Percentiles rank a stretch among this genome's conserved stretches.
These are phyloP conservation scores for Crithidia acanthocephali DNA, from an alignment of 208 protist species.

Conservation along the genomic window DNA sequence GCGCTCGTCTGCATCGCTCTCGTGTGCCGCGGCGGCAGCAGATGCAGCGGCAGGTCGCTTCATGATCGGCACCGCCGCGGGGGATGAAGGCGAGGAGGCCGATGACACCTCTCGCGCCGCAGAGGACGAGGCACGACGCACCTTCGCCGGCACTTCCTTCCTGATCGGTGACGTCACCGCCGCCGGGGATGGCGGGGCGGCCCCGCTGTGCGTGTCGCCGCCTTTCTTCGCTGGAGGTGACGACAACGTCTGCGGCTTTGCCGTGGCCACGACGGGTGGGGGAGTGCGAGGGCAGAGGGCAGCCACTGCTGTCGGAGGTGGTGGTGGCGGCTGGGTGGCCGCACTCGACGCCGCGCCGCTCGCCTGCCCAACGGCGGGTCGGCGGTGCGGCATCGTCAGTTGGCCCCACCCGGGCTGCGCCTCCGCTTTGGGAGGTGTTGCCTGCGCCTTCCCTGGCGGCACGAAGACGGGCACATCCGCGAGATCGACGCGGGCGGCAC, in stretches of 20 bases:
- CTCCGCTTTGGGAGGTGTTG: constrained; percentile 20
- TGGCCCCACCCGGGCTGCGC: constrained; percentile 24
- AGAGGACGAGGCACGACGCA: background rate
- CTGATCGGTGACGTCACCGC: background rate
- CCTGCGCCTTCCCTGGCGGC: background rate
- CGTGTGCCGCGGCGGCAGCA: background rate
- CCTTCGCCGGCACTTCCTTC: constrained; percentile 16
- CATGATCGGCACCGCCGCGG: background rate
- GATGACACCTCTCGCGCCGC: background rate
- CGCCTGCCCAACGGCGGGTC: background rate
- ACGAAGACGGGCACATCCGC: constrained; percentile 2
- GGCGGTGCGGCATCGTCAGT: constrained; percentile 28
- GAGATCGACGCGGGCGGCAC: constrained; percentile 5
- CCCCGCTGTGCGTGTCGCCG: too few relatives aligned
- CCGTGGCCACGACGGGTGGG: background rate
- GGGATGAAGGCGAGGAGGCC: background rate
- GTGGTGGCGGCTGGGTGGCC: background rate
- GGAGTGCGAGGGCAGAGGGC: background rate
- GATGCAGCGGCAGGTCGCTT: constrained; percentile 5
- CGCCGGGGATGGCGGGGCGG: too few relatives aligned
- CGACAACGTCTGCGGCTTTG: background rate
- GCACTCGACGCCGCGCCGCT: background rate
- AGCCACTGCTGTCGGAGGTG: constrained; percentile 2
- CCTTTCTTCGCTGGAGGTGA: background rate
- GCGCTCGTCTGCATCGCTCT: background rate